Percentiles rank a stretch among this genome's conserved stretches.
phyloP scores from a whole-genome alignment of 2,329 filamentous ascomycete species.

The Diplocarpon rosae region DNA sequence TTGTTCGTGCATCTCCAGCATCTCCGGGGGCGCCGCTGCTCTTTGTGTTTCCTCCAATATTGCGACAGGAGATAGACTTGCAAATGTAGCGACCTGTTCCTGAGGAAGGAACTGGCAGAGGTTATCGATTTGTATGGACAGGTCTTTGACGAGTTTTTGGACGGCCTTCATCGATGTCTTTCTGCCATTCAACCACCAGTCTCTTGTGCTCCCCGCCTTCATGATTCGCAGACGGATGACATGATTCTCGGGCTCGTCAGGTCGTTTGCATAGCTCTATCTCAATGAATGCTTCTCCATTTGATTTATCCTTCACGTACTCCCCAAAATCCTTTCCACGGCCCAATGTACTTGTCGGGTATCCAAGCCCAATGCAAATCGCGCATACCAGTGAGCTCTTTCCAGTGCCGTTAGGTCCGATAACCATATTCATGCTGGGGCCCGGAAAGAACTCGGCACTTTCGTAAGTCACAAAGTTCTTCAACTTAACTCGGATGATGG shows the following conservation, averaged over 20 bases:
- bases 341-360: conserved; percentile 75
- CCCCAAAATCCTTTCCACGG: conserved; percentile 70
- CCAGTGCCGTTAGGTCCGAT: conserved; percentile 98
- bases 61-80: conserved; percentile 68
- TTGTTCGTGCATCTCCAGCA: conserved; percentile 66
- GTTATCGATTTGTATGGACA: conserved; percentile 94
- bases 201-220: conserved; percentile 68
- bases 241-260: conserved; percentile 51
- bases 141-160: conserved; percentile 52
- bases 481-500: conserved; percentile 79
- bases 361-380: conserved; percentile 86
- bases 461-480: conserved; percentile 93
- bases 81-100: conserved; percentile 91
- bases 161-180: conserved; percentile 52
- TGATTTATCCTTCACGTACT: conserved; percentile 83
- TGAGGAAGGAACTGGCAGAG: conserved; percentile 95
- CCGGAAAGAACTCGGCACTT: conserved; percentile 79
- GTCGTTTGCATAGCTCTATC: conserved; percentile 69
- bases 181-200: conserved; percentile 67
- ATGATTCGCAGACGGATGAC: conserved; percentile 67
- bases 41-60: conserved; percentile 77
- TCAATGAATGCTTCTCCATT: conserved; percentile 67
- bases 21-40: conserved; percentile 72
- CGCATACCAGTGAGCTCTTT: conserved; percentile 94
- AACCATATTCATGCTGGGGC: conserved; percentile 93